Evolutionary conservation across 768 basidiomycete genomes (phyloP).

Genomic region (Suillus clintonianus): DNA sequence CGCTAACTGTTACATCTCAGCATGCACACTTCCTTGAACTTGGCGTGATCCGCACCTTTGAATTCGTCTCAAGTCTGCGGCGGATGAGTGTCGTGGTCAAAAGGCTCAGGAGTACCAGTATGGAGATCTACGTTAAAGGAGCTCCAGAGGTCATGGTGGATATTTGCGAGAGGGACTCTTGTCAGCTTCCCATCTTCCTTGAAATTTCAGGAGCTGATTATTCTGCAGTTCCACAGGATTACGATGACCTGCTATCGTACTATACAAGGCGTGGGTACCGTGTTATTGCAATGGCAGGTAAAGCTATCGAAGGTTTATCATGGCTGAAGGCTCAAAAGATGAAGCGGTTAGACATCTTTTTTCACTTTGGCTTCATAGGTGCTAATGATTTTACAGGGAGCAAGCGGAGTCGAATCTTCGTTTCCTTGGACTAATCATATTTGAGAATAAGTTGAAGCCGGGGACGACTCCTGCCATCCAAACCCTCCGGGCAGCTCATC

Average conservation of each 20-base stretch:
- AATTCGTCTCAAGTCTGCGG: conserved; percentile 90
- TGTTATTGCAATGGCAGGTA: conserved; percentile 97
- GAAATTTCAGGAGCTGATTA: conserved; percentile 14
- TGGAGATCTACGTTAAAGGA: conserved; percentile 99
- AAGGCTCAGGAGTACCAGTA: conserved; percentile 86
- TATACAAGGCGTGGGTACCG: conserved; percentile 97
- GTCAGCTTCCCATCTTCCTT: conserved; percentile 46
- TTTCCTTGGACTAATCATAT: conserved; percentile 95
- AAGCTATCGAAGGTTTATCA: conserved; percentile 88
- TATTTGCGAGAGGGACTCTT: conserved; percentile 90
- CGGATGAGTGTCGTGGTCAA: conserved; percentile 99
- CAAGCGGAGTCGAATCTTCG: conserved; percentile 89
- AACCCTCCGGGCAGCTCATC: conserved; percentile 82
- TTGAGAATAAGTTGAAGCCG: conserved; percentile 96
- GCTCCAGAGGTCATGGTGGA: conserved; percentile 97
- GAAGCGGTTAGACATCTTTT: conserved; percentile 64
- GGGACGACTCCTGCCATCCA: conserved; percentile 91
- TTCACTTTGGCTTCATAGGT: conserved; percentile 4
- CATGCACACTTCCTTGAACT: conserved; percentile 96
- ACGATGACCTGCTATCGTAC: conserved; percentile 93
- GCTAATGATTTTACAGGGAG: conserved; percentile 55
- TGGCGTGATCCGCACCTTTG: conserved; percentile 94
- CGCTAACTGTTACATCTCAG: conserved; percentile 40
- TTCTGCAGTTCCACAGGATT: conserved; percentile 85
- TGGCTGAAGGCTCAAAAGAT: conserved; percentile 98